Base-by-base conservation (phyloP, 2,329 filamentous ascomycete genomes). In the Arthrinium puccinioides region DNA sequence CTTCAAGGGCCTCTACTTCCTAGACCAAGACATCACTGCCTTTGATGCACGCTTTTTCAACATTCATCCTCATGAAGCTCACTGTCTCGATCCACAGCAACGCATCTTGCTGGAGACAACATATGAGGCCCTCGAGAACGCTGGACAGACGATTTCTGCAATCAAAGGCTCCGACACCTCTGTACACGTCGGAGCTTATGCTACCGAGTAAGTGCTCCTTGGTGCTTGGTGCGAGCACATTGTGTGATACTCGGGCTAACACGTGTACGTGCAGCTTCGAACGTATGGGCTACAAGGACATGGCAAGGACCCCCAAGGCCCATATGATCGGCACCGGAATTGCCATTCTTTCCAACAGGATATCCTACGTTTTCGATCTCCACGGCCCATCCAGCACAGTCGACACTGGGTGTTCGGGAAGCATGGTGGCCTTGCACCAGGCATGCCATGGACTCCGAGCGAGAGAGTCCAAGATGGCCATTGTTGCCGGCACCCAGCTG, bases 1-100 rank as follows among this genome's bases (percentile, higher is more conserved):
- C 30, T 38, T 40, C 20, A 33, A 19, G 7, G 45, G 45, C 19
- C 56, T 43, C 0, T 47, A 61, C 36, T 59, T 61, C 31, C 41
- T 62, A 6, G 31, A 48, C 6, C 51, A 58, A 15, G 55, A 63
- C 34, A 28, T 54, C 0, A 51, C 40, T 2, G 32, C 32, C 1
- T 63, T 63, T 35, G 62, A 65, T 41, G 56, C 59, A 0, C 46
- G 50, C 0, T 64, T 64, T 40, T 65, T 65, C 43, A 50, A 46
- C 1, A 51, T 59, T n/a, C 47, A 50, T 2, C 38, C 52, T 1
- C 50, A 50, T n/a, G 15, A 6, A 15, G 29, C 15, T 21, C 4
- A 16, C 7, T 10, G 8, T 3, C 53, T 64, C 44, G 63, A 66
- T 36, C 62, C 63, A 0, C 48, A 56, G 41, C 54, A 57, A 16